These are phyloP conservation scores for Pseudogymnoascus sp. DNA, from an alignment of 2,329 filamentous ascomycete species.

Conservation along the genomic window DNA sequence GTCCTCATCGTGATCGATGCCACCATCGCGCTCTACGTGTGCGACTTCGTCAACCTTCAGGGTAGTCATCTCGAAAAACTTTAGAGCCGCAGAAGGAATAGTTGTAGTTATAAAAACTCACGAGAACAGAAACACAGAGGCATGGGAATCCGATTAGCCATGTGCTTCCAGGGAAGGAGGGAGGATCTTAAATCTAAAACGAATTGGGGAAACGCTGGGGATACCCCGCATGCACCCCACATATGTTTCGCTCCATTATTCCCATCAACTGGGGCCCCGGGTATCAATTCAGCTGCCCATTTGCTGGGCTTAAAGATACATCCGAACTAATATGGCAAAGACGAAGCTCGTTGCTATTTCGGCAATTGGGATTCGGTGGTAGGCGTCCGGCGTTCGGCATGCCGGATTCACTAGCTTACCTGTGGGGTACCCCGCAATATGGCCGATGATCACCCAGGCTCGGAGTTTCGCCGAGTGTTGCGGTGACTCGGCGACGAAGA, in stretches of 20 bases:
- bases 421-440: not conserved
- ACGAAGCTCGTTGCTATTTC: not conserved
- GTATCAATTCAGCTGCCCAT: not conserved
- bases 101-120: not conserved
- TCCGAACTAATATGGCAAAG: not conserved
- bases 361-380: not conserved
- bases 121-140: not conserved
- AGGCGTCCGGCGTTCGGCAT: not conserved
- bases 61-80: not conserved
- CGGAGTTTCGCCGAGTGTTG: not conserved
- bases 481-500: not conserved
- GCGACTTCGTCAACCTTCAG: not conserved
- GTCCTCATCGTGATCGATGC: not conserved
- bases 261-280: not conserved
- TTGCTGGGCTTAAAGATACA: not conserved
- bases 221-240: not conserved
- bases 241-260: not conserved
- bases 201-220: not conserved
- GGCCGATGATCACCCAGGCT: not conserved
- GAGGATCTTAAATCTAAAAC: not conserved
- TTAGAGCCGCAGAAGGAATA: not conserved
- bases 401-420: not conserved
- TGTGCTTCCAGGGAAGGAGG: not conserved
- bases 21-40: not conserved
- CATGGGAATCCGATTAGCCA: not conserved